Evolutionary conservation across 1,284 basidiomycete genomes (phyloP), one percentile per base, ranked within the genome.

Genomic region (Cryptococcus sp.): DNA sequence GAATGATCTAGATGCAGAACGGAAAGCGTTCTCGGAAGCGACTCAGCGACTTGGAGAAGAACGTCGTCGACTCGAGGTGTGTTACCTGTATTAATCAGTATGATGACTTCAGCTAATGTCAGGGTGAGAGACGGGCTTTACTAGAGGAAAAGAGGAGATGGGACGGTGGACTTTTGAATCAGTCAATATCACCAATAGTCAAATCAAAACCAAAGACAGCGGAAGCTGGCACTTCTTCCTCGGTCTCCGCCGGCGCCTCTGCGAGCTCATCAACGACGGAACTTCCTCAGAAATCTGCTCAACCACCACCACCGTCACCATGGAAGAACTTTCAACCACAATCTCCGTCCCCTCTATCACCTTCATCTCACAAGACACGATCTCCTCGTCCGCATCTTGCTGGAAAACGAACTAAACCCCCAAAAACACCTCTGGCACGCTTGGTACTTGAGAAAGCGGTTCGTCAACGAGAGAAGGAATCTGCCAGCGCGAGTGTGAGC

Each of bases 51-150:
- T 91, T 14, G 81, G 81, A 0, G 81, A 81, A 58, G 87, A 90
- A 55, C 82, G 82, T 61, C 80, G 81, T 2, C 74, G 77, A 4
- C 68, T 90, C 5, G 86, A 88, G 81, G 87, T 87, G 64, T 60
- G 64, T 60, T 36, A 18, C 23, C 18, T 22, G 49, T 18, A n/a
- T 14, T 45, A 0, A 3, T 43, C 9, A 44, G 16, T 55, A 45
- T 22, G 24, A 32, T n/a, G 22, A 37, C 21, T 45, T 24, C 19
- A 44, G 19, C 48, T 48, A 18, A 58, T 2, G 14, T 19, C 36
- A 42, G 2, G 14, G 79, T 18, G 85, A 87, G 63, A 79, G 82
- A 31, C 65, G 81, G 36, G 79, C 78, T 52, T 79, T 87, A 49
- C 51, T 81, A 39, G 86, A 87, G 55, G 85, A 88, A 66, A 83